A percentile compares a stretch with the other conserved stretches of the same genome.
Evolutionary conservation across 164 flowering plant genomes (phyloP).

Genomic region (Buxus sempervirens): DNA sequence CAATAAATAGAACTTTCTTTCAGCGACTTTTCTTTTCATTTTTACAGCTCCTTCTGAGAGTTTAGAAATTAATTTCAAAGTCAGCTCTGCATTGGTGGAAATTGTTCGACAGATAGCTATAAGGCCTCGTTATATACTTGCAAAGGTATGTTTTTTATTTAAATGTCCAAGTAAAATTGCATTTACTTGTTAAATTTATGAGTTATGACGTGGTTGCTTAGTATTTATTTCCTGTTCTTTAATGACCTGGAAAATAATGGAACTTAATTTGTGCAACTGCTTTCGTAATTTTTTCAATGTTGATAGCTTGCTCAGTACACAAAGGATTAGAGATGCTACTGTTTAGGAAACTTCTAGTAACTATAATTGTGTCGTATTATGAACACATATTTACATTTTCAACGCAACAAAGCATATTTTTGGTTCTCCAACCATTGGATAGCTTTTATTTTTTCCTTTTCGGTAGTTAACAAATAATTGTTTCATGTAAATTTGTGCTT

Average conservation of each 20-base stretch:
- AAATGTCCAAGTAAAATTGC: neutral
- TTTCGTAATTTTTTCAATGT: neutral
- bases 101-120: constrained; percentile 68
- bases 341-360: neutral
- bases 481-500: too few species aligned
- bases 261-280: neutral
- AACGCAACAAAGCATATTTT: neutral
- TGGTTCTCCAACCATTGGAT: neutral
- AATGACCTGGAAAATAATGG: neutral
- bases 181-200: neutral
- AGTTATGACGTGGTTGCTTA: neutral
- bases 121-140: constrained; percentile 92
- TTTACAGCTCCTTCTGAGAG: constrained; percentile 85
- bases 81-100: constrained; percentile 96
- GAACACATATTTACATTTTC: neutral
- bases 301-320: neutral
- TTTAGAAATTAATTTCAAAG: constrained; percentile 86
- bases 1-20: neutral
- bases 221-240: neutral
- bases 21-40: constrained; percentile 12
- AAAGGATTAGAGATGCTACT: neutral
- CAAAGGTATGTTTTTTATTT: constrained; percentile 60
- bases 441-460: too few species aligned
- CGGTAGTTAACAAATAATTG: too few species aligned
- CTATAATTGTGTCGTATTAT: neutral